Evolutionary conservation across 1,139 yeast species (phyloP), one percentile per base, ranked within the genome.

Genomic region (Saccharomyces pastorianus): DNA sequence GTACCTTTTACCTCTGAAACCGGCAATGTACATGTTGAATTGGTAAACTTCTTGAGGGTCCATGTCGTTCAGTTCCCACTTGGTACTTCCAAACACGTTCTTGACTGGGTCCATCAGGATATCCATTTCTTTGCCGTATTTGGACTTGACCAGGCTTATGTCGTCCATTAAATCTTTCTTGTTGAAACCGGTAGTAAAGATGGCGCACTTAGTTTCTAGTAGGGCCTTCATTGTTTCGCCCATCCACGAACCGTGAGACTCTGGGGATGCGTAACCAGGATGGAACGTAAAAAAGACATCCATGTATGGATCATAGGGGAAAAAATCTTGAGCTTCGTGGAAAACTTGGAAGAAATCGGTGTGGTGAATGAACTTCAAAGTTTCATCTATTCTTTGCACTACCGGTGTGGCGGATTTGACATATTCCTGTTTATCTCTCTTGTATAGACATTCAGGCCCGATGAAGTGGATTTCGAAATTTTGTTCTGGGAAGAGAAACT

Each of bases 261-360:
- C 96, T 11, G 89, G 88, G 17, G 95, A 87, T 28, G 89, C 85
- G 70, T 90, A 81, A 48, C 96, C 96, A 1, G 99, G 98, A 70
- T 93, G 98, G 85, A 91, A 93, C 53, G 88, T 76, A 78, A 89
- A 90, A 73, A 93, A 93, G 29, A 83, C 82, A 70, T 93, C 99
- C 69, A 88, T 79, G 71, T 91, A 93, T 46, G 99, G 99, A 71
- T 93, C 99, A 70, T 91, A 93, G n/a, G 99, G 99, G 84, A 90
- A 89, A 69, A 93, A 85, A 71, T 91, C 97, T 63, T 93, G 95
- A 56, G 88, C 85, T 63, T 89, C 89, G 71, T 93, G 96, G 56
- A 87, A 77, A 51, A 87, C 93, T 67, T 90, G 89, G 82, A 93
- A 93, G 71, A 85, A 91, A 65, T 87, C 86, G 2, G 98, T 88